These are phyloP conservation scores for Hypoxylon sp. DNA, from an alignment of 2,329 filamentous ascomycete species.

Conservation along the genomic window DNA sequence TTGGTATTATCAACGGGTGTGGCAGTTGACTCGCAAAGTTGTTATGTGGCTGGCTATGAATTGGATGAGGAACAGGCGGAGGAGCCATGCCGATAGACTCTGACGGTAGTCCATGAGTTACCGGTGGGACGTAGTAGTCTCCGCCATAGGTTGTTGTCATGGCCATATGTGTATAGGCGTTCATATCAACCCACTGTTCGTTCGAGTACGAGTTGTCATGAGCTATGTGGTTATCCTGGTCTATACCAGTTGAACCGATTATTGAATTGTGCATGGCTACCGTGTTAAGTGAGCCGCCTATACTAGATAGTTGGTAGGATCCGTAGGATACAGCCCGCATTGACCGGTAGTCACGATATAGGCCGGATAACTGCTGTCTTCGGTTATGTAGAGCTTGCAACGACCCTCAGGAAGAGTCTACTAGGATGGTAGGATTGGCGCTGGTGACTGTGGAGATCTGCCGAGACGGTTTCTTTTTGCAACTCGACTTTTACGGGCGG, in stretches of 20 bases:
- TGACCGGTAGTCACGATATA: slow-evolving; percentile 47
- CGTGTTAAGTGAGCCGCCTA: slow-evolving; percentile 43
- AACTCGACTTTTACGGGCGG: slow-evolving; percentile 61
- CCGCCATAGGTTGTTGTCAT: slow-evolving; percentile 78
- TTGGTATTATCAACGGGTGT: slow-evolving; percentile 77
- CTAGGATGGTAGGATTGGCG: slow-evolving; percentile 46
- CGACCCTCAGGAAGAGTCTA: slow-evolving; percentile 43
- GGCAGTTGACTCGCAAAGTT: slow-evolving; percentile 68
- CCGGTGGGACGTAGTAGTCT: slow-evolving; percentile 72
- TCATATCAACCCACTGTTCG: slow-evolving; percentile 70
- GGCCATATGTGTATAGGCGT: slow-evolving; percentile 76
- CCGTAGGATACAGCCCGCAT: slow-evolving; percentile 47
- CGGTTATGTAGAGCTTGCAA: slow-evolving; percentile 46
- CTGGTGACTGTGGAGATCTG: slow-evolving; percentile 54
- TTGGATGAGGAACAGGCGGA: slow-evolving; percentile 71
- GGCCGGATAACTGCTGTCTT: slow-evolving; percentile 41
- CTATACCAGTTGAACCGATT: slow-evolving; percentile 62
- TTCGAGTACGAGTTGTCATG: slow-evolving; percentile 61
- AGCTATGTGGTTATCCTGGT: slow-evolving; percentile 62
- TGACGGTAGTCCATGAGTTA: slow-evolving; percentile 63
- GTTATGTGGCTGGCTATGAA: slow-evolving; percentile 65
- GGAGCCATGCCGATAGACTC: slow-evolving; percentile 70
- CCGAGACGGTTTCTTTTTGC: slow-evolving; percentile 54
- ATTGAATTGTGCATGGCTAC: slow-evolving; percentile 64
- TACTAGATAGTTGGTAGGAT: slow-evolving; percentile 45